These are phyloP conservation scores for Collybia mongolica DNA, from an alignment of 768 basidiomycete genomes.

Conservation along the genomic window DNA sequence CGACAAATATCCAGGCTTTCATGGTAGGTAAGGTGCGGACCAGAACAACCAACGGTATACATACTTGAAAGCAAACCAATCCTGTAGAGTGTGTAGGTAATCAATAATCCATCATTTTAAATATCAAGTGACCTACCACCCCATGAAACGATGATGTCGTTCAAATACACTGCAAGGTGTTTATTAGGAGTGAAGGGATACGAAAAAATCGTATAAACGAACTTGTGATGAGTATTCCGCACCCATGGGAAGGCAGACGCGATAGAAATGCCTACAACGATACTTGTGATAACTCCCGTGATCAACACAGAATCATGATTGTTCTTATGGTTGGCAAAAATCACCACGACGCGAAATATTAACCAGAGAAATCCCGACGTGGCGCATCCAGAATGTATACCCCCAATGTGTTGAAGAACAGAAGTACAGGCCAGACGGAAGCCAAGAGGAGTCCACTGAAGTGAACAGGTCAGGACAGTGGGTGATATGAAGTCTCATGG, in stretches of 20 bases:
- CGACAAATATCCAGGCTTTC: constrained; percentile 64
- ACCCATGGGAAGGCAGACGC: constrained; percentile 76
- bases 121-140: constrained; percentile 50
- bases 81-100: constrained; percentile 24
- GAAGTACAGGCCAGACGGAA: constrained; percentile 74
- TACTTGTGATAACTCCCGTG: constrained; percentile 59
- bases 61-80: constrained; percentile 52
- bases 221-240: constrained; percentile 83
- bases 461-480: constrained; percentile 7
- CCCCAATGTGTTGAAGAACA: constrained; percentile 73
- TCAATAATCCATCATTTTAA: constrained; percentile 2
- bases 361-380: constrained; percentile 71
- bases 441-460: constrained; percentile 71
- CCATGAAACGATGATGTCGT: constrained; percentile 78
- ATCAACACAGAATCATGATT: constrained; percentile 56
- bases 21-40: constrained; percentile 2
- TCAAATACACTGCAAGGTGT: constrained; percentile 61
- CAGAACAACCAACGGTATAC: constrained; percentile 14
- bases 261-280: constrained; percentile 61
- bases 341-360: constrained; percentile 57
- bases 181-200: constrained; percentile 1
- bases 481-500: background rate
- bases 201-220: constrained; percentile 15
- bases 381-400: constrained; percentile 78
- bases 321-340: constrained; percentile 45